Percentiles rank a stretch among this genome's conserved stretches.
Evolutionary conservation across 1,284 basidiomycete species (phyloP).

Genomic region (Peniophora sp.): DNA sequence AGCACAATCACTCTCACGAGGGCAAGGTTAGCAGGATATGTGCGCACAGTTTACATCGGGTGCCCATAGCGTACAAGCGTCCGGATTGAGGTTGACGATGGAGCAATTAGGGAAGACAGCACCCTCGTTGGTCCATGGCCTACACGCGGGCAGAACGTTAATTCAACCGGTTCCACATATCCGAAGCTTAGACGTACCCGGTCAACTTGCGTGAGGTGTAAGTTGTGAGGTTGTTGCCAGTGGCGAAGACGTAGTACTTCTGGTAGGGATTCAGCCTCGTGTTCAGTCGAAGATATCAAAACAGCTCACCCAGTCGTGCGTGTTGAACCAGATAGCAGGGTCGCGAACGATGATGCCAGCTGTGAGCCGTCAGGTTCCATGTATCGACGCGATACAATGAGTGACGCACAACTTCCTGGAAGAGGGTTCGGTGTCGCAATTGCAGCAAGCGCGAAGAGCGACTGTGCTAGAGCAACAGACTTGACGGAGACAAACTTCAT

Average conservation of each 20-base stretch:
- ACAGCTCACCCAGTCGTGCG: neutral
- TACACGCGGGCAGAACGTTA: neutral
- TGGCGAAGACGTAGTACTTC: constrained; percentile 16
- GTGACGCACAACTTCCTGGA: neutral
- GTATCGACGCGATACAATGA: neutral
- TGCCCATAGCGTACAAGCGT: constrained; percentile 14
- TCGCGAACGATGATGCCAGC: neutral
- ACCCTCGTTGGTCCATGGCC: constrained; percentile 14
- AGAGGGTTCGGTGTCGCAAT: neutral
- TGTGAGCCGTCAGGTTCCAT: neutral
- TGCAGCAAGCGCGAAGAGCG: neutral
- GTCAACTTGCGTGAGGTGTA: constrained; percentile 13
- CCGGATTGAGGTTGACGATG: constrained; percentile 10
- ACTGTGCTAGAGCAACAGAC: neutral
- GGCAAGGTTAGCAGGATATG: neutral
- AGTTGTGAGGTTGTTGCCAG: constrained; percentile 12
- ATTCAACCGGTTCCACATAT: neutral
- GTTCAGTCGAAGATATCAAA: neutral
- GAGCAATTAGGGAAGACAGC: constrained; percentile 12
- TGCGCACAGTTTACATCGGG: constrained; percentile 12
- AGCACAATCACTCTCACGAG: neutral
- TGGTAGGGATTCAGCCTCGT: neutral
- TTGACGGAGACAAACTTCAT: neutral
- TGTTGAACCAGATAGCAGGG: neutral
- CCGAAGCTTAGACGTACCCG: constrained; percentile 8